A percentile compares a stretch with the other conserved stretches of the same genome.
phyloP scores from a whole-genome alignment of 106 monocot genomes.

The Iris macrosiphon region DNA sequence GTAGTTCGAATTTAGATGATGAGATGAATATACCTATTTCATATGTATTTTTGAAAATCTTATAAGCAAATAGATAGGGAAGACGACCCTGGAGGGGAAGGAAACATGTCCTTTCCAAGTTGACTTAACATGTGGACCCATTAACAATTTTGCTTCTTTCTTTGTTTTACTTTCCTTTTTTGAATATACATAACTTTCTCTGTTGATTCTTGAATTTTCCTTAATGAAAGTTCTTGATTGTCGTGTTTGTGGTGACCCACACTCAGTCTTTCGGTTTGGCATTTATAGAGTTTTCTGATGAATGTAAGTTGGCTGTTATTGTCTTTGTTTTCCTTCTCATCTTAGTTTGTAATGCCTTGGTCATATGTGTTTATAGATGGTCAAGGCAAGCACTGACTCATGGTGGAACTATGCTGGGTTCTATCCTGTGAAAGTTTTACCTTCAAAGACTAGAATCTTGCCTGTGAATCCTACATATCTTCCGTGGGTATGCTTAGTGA shows the following conservation, averaged over 20 bases:
- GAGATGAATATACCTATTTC: no score
- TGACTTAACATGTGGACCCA: no score
- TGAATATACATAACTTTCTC: no score
- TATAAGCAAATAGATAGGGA: no score
- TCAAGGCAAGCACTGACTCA: slow-evolving; percentile 28
- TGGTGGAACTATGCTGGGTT: slow-evolving; percentile 35
- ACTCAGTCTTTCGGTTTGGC: slow-evolving; percentile 42
- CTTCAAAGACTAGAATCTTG: slow-evolving; percentile 49
- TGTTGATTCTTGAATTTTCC: slow-evolving; percentile 1
- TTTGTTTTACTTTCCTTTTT: no score
- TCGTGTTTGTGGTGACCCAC: slow-evolving; percentile 41
- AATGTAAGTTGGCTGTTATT: slow-evolving; percentile 18
- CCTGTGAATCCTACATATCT: slow-evolving; percentile 46
- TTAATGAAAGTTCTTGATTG: slow-evolving; percentile 33
- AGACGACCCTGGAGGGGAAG: no score
- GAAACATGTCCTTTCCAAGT: no score
- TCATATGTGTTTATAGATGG: slow-evolving; percentile 13
- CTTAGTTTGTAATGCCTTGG: no score
- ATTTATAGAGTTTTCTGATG: slow-evolving; percentile 43
- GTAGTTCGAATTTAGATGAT: no score
- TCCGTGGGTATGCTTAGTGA: slow-evolving; percentile 23
- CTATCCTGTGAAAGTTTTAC: slow-evolving; percentile 40
- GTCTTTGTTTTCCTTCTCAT: background rate
- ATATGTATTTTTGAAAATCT: no score
- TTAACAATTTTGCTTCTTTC: no score